phyloP scores from a whole-genome alignment of 331 rosid genomes.

The Acacia concinna region DNA sequence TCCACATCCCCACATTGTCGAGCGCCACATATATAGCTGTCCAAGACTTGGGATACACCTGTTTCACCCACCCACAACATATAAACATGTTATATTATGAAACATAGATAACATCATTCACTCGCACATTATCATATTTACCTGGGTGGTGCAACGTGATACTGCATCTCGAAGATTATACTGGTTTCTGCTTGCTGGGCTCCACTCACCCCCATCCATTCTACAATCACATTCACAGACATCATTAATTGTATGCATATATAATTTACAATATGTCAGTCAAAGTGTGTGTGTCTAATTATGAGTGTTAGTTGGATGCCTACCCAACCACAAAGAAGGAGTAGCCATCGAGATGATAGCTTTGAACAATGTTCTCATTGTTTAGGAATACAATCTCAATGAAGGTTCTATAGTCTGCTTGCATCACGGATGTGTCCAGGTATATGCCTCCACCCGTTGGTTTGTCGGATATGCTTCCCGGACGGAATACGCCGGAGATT shows the following conservation, averaged over 20 bases:
- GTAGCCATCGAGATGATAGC: conserved; percentile 89
- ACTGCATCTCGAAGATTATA: conserved; percentile 92
- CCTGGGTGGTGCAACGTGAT: conserved; percentile 82
- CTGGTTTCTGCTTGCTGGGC: conserved; percentile 51
- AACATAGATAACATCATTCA: not conserved
- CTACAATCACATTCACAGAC: conserved; percentile 35
- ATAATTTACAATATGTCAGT: not conserved
- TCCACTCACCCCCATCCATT: conserved; percentile 98
- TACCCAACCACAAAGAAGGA: conserved; percentile 95
- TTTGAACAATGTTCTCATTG: conserved; percentile 74
- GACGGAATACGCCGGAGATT: conserved; percentile 70
- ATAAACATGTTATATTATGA: not conserved
- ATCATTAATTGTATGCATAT: not conserved
- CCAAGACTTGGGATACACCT: conserved; percentile 88
- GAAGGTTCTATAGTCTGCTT: conserved; percentile 76
- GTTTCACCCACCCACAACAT: not conserved
- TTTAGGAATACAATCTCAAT: conserved; percentile 91
- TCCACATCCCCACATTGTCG: conserved; percentile 98
- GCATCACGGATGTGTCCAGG: conserved; percentile 81
- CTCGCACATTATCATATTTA: not conserved
- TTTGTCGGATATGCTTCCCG: conserved; percentile 73
- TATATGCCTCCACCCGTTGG: conserved; percentile 89
- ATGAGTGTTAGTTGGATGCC: conserved; percentile 1
- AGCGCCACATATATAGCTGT: conserved; percentile 82
- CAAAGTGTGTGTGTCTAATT: no score